phyloP scores from a whole-genome alignment of 164 flowering plant species.

The Platanus orientalis region DNA sequence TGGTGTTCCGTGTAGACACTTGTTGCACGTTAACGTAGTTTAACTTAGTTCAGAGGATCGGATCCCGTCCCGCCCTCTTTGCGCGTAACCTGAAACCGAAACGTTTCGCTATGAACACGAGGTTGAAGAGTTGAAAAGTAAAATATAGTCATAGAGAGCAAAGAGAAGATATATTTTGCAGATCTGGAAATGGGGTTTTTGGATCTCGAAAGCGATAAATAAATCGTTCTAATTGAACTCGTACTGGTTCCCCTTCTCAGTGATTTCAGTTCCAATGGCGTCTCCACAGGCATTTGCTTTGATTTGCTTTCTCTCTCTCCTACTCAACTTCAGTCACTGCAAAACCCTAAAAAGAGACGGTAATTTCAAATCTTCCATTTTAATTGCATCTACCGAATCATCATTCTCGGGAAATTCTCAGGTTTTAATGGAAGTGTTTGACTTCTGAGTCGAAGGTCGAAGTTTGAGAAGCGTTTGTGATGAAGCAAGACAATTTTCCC shows the following conservation, averaged over 20 bases:
- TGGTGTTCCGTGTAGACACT: no score
- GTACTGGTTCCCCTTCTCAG: background rate
- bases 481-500: no score
- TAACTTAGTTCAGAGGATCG: no score
- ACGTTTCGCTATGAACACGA: no score
- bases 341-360: conserved; percentile 87
- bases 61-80: no score
- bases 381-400: background rate
- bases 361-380: conserved; percentile 16
- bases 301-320: conserved; percentile 24
- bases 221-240: background rate
- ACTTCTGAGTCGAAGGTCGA: background rate
- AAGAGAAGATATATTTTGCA: no score
- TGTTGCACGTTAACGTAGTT: no score
- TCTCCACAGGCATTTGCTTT: conserved; percentile 13
- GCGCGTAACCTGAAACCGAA: no score
- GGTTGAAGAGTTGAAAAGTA: no score
- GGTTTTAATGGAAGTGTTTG: background rate
- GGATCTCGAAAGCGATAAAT: background rate
- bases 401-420: background rate
- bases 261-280: conserved; percentile 5
- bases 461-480: background rate
- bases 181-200: background rate
- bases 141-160: no score
- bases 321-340: conserved; percentile 33